phyloP scores from a whole-genome alignment of 2,329 filamentous ascomycete species.

The Periconia sp. region DNA sequence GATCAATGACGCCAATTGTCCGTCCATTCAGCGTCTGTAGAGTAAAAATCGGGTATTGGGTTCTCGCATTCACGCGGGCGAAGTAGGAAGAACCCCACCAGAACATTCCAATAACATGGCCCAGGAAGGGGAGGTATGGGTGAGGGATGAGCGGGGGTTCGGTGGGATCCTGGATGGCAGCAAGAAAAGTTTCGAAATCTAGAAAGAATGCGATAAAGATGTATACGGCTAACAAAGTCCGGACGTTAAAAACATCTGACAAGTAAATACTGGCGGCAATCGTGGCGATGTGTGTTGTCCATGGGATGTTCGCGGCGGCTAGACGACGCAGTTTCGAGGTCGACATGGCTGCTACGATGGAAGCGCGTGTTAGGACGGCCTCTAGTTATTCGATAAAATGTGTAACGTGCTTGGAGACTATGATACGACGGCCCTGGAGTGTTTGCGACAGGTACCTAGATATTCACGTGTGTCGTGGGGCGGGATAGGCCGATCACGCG shows the following conservation, averaged over 20 bases:
- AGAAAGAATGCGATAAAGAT: slow-evolving; percentile 7
- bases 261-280: slow-evolving; percentile 1
- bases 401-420: no score
- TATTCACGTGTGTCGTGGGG: no score
- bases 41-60: slow-evolving; percentile 44
- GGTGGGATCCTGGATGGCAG: slow-evolving; percentile 23
- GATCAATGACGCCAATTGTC: slow-evolving; percentile 51
- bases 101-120: slow-evolving; percentile 53
- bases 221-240: slow-evolving; percentile 5
- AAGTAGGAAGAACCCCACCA: slow-evolving; percentile 39
- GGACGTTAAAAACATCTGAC: background rate
- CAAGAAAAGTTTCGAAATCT: slow-evolving; percentile 14
- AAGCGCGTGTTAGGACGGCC: no score
- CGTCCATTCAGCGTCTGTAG: slow-evolving; percentile 51
- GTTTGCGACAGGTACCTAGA: no score
- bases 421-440: no score
- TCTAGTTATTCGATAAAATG: no score
- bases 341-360: slow-evolving; percentile 2
- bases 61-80: slow-evolving; percentile 41
- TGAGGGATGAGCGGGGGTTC: slow-evolving; percentile 51
- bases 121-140: slow-evolving; percentile 50
- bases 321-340: slow-evolving; percentile 5
- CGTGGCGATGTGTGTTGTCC: slow-evolving; percentile 6
- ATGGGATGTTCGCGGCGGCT: slow-evolving; percentile 11
- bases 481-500: no score